These are phyloP conservation scores for Avena eriantha DNA, from an alignment of 176 grass and related monocot genomes.

Conservation along the genomic window DNA sequence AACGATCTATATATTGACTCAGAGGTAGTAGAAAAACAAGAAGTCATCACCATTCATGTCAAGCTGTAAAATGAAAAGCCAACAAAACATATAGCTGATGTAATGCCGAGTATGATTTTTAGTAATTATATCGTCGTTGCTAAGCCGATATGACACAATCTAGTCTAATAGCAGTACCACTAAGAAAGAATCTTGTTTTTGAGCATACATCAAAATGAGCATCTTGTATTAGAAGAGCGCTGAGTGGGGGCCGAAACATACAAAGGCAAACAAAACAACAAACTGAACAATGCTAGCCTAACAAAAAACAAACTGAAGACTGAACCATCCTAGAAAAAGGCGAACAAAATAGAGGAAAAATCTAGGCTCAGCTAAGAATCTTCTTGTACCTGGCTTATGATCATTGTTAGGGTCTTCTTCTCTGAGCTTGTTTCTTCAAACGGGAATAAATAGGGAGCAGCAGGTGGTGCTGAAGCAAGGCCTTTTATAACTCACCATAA, in stretches of 20 bases:
- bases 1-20: neutral
- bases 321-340: neutral
- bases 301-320: neutral
- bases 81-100: conserved; percentile 18
- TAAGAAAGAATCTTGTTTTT: conserved; percentile 14
- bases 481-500: conserved; percentile 98
- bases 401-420: conserved; percentile 19
- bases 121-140: neutral
- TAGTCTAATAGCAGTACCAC: neutral
- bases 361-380: neutral
- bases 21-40: neutral
- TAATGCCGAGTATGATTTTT: neutral
- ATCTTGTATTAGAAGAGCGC: neutral
- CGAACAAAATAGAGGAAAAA: neutral
- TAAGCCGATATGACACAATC: neutral
- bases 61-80: neutral
- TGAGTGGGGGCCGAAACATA: neutral
- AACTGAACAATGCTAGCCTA: neutral
- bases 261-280: neutral
- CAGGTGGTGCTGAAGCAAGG: conserved; percentile 96
- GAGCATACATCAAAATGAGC: neutral
- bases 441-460: conserved; percentile 69
- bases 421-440: conserved; percentile 21
- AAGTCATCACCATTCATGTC: neutral
- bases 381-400: conserved; percentile 31